Conservation (phyloP, 306 rosid genomes). For the Lathyrus tuberosus region DNA sequence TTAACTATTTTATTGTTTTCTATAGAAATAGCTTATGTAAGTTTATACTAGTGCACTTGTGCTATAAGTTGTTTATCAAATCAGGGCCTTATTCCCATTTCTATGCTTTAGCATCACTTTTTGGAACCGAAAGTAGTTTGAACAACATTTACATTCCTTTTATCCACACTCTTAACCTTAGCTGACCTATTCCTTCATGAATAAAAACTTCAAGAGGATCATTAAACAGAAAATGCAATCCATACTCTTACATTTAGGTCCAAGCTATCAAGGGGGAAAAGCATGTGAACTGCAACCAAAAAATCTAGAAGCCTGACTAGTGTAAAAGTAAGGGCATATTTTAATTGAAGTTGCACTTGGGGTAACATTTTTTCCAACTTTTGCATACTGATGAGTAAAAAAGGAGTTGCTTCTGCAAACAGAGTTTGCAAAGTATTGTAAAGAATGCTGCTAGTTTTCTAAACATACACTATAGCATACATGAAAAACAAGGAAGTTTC, state of each 20-base stretch:
- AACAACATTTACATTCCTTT: too few species aligned
- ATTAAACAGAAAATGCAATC: not conserved
- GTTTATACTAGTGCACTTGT: too few species aligned
- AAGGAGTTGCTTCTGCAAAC: not conserved
- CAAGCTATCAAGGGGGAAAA: not conserved
- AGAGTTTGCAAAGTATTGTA: not conserved
- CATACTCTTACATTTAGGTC: not conserved
- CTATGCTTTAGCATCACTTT: not conserved
- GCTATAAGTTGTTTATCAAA: too few species aligned
- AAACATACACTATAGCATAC: not conserved
- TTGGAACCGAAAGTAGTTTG: too few species aligned
- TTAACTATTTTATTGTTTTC: too few species aligned
- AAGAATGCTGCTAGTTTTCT: not conserved
- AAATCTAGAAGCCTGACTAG: constrained; percentile 5
- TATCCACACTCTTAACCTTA: not conserved
- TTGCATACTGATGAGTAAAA: not conserved
- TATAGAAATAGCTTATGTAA: too few species aligned
- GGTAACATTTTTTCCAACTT: not conserved
- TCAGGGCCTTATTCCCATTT: not conserved
- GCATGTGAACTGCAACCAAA: constrained; percentile 3
- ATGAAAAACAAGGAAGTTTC: not conserved
- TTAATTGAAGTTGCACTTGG: too few species aligned
- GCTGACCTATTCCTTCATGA: not conserved
- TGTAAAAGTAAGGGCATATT: not conserved
- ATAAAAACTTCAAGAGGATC: not conserved